Evolutionary conservation across 768 basidiomycete species (phyloP).

Genomic region (Boletus fagicola): DNA sequence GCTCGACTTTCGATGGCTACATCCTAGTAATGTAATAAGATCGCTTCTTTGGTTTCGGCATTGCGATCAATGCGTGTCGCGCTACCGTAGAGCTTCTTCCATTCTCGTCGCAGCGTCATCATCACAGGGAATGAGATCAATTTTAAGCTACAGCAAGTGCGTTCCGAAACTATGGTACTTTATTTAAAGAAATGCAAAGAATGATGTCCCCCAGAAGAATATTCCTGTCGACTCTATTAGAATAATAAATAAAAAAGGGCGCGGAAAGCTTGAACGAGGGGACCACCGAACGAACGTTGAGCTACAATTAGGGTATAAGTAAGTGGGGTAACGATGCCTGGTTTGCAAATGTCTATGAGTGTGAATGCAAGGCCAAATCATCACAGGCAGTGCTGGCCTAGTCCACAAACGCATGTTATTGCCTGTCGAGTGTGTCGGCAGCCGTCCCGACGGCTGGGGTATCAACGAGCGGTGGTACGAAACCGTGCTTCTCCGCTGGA

Average conservation of each 20-base stretch:
- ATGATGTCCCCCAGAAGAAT: not conserved
- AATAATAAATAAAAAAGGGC: no score
- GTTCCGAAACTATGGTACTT: not conserved
- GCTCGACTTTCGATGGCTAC: not conserved
- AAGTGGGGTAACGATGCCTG: constrained; percentile 3
- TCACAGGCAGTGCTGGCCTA: not conserved
- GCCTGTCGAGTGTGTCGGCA: not conserved
- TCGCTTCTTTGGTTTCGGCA: not conserved
- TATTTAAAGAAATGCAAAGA: constrained; percentile 3
- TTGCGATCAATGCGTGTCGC: not conserved
- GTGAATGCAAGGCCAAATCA: not conserved
- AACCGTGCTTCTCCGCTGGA: constrained; percentile 6
- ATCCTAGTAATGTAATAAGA: not conserved
- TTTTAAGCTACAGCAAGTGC: constrained; percentile 9
- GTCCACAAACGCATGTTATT: not conserved
- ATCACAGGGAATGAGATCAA: not conserved
- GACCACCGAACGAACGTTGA: constrained; percentile 5
- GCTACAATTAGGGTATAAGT: constrained; percentile 21
- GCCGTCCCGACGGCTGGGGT: not conserved
- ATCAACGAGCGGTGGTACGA: not conserved
- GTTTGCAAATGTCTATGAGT: not conserved
- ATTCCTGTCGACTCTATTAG: not conserved
- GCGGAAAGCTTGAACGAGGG: not conserved
- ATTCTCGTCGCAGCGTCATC: not conserved
- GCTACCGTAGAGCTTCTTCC: not conserved